Evolutionary conservation across 768 basidiomycete species (phyloP).

Genomic region (Panellus pusillus): DNA sequence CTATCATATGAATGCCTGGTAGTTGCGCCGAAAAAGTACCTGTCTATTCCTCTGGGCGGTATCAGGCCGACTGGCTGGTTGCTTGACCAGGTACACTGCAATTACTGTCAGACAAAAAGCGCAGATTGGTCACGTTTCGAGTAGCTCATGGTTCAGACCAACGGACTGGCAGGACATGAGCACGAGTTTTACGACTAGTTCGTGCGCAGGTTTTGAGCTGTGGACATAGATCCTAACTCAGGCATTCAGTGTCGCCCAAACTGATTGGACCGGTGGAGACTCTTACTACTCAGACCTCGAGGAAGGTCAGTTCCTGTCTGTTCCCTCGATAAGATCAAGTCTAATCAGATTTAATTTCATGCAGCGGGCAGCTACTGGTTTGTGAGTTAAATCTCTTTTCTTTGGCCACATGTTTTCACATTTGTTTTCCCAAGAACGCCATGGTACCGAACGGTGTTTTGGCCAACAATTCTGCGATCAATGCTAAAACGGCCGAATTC

Average conservation of each 20-base stretch:
- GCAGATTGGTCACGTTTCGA: background rate
- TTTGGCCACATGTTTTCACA: background rate
- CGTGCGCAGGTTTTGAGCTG: background rate
- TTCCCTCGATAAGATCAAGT: background rate
- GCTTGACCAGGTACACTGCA: constrained; percentile 35
- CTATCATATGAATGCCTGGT: background rate
- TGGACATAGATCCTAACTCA: background rate
- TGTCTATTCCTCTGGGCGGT: constrained; percentile 39
- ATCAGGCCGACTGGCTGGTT: constrained; percentile 44
- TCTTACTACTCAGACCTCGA: constrained; percentile 43
- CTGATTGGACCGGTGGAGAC: constrained; percentile 43
- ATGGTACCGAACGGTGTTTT: constrained; percentile 55
- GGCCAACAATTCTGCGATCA: constrained; percentile 44
- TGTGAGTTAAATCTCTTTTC: constrained; percentile 33
- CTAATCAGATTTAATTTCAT: background rate
- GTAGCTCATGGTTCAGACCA: constrained; percentile 42
- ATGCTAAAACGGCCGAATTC: constrained; percentile 47
- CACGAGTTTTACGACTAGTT: constrained; percentile 46
- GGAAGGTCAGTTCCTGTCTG: constrained; percentile 40
- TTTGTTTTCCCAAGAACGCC: constrained; percentile 39
- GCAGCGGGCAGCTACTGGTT: constrained; percentile 61
- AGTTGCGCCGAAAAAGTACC: constrained; percentile 46
- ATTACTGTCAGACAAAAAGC: background rate
- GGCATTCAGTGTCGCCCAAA: constrained; percentile 34
- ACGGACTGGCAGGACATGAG: constrained; percentile 44